These are phyloP conservation scores for Dipsacomyces acuminosporus DNA, from an alignment of 371 early-diverging fungal genomes.

Conservation along the genomic window DNA sequence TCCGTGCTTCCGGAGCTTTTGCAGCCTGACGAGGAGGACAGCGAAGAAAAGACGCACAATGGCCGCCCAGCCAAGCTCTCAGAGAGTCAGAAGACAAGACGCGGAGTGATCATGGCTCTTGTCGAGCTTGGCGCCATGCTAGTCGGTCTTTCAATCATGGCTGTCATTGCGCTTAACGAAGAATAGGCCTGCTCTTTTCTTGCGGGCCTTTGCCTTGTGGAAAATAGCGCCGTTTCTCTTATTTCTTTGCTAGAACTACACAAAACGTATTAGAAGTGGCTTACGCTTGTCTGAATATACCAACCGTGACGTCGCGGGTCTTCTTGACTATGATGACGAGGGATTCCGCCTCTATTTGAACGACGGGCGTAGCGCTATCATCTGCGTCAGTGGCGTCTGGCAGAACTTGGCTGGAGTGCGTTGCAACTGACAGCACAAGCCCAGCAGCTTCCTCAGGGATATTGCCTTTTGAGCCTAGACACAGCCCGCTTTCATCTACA, in stretches of 20 bases:
- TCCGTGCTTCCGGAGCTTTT: slow-evolving; percentile 82
- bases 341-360: slow-evolving; percentile 38
- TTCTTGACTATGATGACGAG: slow-evolving; percentile 16
- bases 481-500: slow-evolving; percentile 34
- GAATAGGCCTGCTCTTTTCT: slow-evolving; percentile 15
- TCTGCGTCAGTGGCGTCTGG: slow-evolving; percentile 1
- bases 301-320: slow-evolving; percentile 16
- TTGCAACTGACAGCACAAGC: slow-evolving; percentile 26
- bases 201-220: background rate
- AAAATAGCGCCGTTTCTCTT: background rate
- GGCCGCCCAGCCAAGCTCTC: slow-evolving; percentile 28
- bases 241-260: no score
- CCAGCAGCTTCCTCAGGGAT: slow-evolving; percentile 38
- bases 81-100: slow-evolving; percentile 12
- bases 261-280: no score
- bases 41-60: slow-evolving; percentile 34
- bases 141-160: slow-evolving; percentile 51
- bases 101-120: slow-evolving; percentile 22
- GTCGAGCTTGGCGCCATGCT: slow-evolving; percentile 48
- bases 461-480: slow-evolving; percentile 19
- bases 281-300: slow-evolving; percentile 21
- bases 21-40: slow-evolving; percentile 54
- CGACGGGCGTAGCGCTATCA: slow-evolving; percentile 13
- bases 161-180: slow-evolving; percentile 47
- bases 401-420: slow-evolving; percentile 14